Conservation (phyloP, 805 yeast genomes). For the Teunomyces pallodes region DNA sequence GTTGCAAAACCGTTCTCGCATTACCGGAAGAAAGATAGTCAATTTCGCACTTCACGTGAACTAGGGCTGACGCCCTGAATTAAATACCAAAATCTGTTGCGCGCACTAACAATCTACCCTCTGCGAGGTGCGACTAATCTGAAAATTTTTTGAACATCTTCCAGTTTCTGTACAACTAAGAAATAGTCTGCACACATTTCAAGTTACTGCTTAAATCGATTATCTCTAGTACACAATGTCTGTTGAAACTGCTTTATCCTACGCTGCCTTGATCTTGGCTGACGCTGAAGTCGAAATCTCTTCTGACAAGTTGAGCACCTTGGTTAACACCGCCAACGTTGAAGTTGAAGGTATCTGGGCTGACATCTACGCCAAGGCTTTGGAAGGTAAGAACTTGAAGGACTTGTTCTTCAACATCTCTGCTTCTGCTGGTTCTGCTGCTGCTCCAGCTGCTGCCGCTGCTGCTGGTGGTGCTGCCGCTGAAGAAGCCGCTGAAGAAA, state of each 20-base stretch:
- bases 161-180: constrained; percentile 29
- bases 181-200: constrained; percentile 43
- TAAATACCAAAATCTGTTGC: neutral
- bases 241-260: constrained; percentile 47
- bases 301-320: constrained; percentile 43
- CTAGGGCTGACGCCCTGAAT: neutral
- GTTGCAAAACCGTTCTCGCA: neutral
- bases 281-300: constrained; percentile 47
- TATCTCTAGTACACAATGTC: constrained; percentile 50
- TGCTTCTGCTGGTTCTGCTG: constrained; percentile 44
- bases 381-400: constrained; percentile 46
- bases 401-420: constrained; percentile 49
- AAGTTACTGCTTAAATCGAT: constrained; percentile 42
- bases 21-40: neutral
- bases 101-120: neutral
- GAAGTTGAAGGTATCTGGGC: constrained; percentile 48
- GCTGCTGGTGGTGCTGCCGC: constrained; percentile 35
- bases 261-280: constrained; percentile 51
- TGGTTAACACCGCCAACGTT: constrained; percentile 41
- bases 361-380: constrained; percentile 47
- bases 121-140: neutral
- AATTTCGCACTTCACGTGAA: neutral
- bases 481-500: constrained; percentile 29
- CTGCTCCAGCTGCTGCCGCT: constrained; percentile 34
- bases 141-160: constrained; percentile 2